Base-by-base conservation (phyloP, 768 basidiomycete genomes). In the Russula brevipes region DNA sequence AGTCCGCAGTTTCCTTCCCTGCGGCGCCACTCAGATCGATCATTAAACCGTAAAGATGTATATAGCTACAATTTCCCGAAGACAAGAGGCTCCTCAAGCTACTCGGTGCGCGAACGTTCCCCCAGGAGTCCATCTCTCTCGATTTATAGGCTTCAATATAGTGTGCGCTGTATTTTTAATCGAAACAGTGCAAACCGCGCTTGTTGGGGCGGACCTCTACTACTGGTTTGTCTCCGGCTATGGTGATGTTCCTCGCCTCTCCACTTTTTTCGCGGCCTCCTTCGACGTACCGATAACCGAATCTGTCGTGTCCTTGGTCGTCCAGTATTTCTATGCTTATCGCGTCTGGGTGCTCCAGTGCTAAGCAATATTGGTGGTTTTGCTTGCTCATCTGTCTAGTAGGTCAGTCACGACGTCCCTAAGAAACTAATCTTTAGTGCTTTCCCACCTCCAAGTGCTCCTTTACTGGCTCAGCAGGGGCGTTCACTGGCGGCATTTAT, bases 191-290 rank as follows among this genome's bases (percentile, higher is more conserved):
- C 74, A 74, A 63, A 66, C 68, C 14, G 59, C 54, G 5, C 63
- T 74, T 35, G 65, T 47, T 41, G 70, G 69, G 17, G 70, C 64
- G 1, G 74, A 75, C 60, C 59, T 67, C 11, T 70, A 67, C 50
- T 69, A 70, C 60, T 71, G 70, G 69, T 74, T 70, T 60, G 70
- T 42, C 19, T 46, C 69, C 2, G 71, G 72, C 19, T 74, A 69
- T 44, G 74, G 73, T 2, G 64, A 74, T 56, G 45, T 73, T 30
- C 41, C n/a, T 2, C 59, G 61, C 30, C 68, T 74, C 7, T 53
- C 49, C 4, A 36, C 60, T 9, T 58, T 70, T 1, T 59, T 68
- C 35, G 59, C 69, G 12, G 66, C 67, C 3, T 55, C 70, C 19
- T 66, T 71, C 30, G 51, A 63, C 31, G 45, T 33, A 5, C 56